phyloP scores from a whole-genome alignment of 1,284 basidiomycete species.

The Boletus subluridellus region DNA sequence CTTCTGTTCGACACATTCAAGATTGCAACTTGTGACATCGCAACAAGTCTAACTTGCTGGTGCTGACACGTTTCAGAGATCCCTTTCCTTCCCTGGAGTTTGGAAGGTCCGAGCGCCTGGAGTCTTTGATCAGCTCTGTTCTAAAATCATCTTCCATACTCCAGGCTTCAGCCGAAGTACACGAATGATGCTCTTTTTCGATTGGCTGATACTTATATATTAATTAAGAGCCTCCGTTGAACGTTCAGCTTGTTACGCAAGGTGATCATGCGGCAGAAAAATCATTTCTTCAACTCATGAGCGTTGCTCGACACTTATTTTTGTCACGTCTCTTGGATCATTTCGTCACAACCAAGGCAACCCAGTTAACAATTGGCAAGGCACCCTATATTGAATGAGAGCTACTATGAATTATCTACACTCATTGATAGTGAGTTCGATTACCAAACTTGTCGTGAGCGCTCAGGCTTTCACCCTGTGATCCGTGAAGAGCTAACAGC shows the following conservation, averaged over 20 bases:
- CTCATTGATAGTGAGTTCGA: background rate
- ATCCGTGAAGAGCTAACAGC: background rate
- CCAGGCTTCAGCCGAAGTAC: background rate
- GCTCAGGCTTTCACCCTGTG: background rate
- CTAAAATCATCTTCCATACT: background rate
- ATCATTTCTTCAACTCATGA: background rate
- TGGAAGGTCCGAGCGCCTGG: background rate
- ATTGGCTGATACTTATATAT: background rate
- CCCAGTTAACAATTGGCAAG: background rate
- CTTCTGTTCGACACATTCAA: background rate
- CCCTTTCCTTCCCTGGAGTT: background rate
- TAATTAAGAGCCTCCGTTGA: background rate
- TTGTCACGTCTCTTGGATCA: background rate
- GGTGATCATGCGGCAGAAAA: constrained; percentile 3
- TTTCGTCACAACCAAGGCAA: background rate
- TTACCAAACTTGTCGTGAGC: background rate
- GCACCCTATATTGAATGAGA: background rate
- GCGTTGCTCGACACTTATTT: background rate
- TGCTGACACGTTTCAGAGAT: background rate
- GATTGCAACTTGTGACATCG: background rate
- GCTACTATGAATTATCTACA: background rate
- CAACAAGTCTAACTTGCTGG: too few species aligned
- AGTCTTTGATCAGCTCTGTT: background rate
- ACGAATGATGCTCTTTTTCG: background rate
- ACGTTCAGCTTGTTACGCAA: background rate